Evolutionary conservation across 176 grass and related monocot genomes (phyloP).

Genomic region (Aegilops tauschii): DNA sequence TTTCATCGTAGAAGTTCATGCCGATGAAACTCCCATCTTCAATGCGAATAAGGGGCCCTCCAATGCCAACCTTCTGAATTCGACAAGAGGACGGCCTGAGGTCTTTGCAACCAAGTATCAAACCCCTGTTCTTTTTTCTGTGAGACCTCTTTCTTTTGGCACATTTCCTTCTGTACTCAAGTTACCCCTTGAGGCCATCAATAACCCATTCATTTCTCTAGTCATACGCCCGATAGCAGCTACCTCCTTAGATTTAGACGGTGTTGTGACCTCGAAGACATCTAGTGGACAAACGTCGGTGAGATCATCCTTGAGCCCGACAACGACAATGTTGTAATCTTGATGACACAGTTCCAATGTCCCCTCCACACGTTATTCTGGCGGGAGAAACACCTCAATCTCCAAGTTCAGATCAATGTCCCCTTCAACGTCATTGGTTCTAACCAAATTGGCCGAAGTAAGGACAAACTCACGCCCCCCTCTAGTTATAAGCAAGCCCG

Average conservation of each 20-base stretch:
- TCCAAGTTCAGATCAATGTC: not conserved
- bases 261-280: not conserved
- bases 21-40: not conserved
- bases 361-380: not conserved
- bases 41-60: not conserved
- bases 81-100: not conserved
- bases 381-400: slow-evolving; percentile 31
- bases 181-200: slow-evolving; percentile 19
- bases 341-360: slow-evolving; percentile 10
- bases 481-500: slow-evolving; percentile 25
- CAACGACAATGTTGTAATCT: slow-evolving; percentile 18
- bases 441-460: slow-evolving; percentile 30
- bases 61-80: not conserved
- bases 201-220: not conserved
- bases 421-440: not conserved
- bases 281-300: not conserved
- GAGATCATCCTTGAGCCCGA: not conserved
- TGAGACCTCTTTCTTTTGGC: not conserved
- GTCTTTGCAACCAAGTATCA: not conserved
- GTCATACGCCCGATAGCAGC: not conserved
- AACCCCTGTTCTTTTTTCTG: not conserved
- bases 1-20: not conserved
- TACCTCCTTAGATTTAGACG: not conserved
- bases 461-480: not conserved
- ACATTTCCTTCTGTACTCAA: not conserved